Base-by-base conservation (phyloP, 441 rosid species). In the Brassica balearica region DNA sequence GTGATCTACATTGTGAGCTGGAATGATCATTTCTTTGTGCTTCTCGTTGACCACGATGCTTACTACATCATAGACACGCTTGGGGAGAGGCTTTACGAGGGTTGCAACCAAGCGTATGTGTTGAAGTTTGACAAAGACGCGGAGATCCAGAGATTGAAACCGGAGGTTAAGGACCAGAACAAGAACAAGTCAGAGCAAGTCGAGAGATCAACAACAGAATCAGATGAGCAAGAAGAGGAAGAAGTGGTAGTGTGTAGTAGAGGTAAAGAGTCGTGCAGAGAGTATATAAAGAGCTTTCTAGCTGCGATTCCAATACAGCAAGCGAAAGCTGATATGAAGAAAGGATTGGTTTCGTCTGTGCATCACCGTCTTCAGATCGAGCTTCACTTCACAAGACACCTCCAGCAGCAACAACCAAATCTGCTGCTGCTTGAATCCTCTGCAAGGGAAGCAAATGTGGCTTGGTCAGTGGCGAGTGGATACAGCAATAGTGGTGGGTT, bases 11-110 rank as follows among this genome's bases (percentile, higher is more conserved):
- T 94, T 25, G 93, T 94, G 14, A 92, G 97, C 71, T 93, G 98
- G 98, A 93, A 93, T 9, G 98, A 93, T 73, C 98, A 93, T 85
- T 93, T 91, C 79, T 93, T 94, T 27, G 78, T 94, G 73, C 93
- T 94, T 56, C 91, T 89, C 62, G 90, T 92, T 19, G 93, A 91
- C 78, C 80, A 82, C 5, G 94, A 92, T 68, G 96, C 96, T 62
- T 94, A 89, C 82, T 94, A 89, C 87, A 89, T 94, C 63, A 87
- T 94, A 11, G 98, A 94, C 83, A 89, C 97, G 2, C 77, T 94
- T 36, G 98, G 98, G 14, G 98, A 94, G 88, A 87, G 98, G 80
- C 93, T 94, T 1, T 89, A 81, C 5, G 98, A 94, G 81, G 97
- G 98, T 55, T 94, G 96, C 78, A 83, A 82, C 83, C 97, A 94